Conservation (phyloP, 176 grass and related monocot species). For the Eragrostis nindensis region DNA sequence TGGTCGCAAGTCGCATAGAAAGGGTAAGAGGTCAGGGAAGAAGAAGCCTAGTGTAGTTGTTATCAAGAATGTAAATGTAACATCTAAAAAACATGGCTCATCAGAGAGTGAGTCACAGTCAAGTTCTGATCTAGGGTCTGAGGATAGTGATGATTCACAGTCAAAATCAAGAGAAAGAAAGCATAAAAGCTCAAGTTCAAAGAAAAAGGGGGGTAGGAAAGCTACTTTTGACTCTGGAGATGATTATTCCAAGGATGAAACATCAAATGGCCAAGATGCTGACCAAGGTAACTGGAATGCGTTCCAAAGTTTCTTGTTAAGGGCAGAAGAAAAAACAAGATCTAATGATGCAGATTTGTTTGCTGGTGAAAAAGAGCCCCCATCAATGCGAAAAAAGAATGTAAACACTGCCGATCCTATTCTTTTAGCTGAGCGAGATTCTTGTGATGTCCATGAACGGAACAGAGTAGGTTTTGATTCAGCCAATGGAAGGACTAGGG, state of each 20-base stretch:
- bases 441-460: slow-evolving; percentile 46
- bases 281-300: slow-evolving; percentile 90
- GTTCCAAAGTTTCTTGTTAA: slow-evolving; percentile 90
- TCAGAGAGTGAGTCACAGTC: slow-evolving; percentile 68
- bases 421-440: slow-evolving; percentile 66
- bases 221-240: slow-evolving; percentile 56
- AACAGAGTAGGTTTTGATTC: slow-evolving; percentile 61
- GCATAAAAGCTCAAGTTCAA: slow-evolving; percentile 62
- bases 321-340: slow-evolving; percentile 79
- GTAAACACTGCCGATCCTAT: slow-evolving; percentile 61
- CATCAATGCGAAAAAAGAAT: slow-evolving; percentile 55
- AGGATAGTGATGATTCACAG: slow-evolving; percentile 56
- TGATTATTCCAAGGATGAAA: slow-evolving; percentile 52
- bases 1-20: slow-evolving; percentile 74
- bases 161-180: slow-evolving; percentile 57
- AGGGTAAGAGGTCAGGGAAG: slow-evolving; percentile 62
- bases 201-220: slow-evolving; percentile 66
- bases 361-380: slow-evolving; percentile 63
- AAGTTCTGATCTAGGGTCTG: slow-evolving; percentile 58
- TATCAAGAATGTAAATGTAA: slow-evolving; percentile 88
- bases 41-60: slow-evolving; percentile 83
- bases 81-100: slow-evolving; percentile 66
- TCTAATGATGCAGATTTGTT: slow-evolving; percentile 66
- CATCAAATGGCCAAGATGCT: slow-evolving; percentile 46
- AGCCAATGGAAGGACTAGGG: slow-evolving; percentile 62